These are phyloP conservation scores for Solanum virginianum DNA, from an alignment of 257 asterid genomes.

Conservation along the genomic window DNA sequence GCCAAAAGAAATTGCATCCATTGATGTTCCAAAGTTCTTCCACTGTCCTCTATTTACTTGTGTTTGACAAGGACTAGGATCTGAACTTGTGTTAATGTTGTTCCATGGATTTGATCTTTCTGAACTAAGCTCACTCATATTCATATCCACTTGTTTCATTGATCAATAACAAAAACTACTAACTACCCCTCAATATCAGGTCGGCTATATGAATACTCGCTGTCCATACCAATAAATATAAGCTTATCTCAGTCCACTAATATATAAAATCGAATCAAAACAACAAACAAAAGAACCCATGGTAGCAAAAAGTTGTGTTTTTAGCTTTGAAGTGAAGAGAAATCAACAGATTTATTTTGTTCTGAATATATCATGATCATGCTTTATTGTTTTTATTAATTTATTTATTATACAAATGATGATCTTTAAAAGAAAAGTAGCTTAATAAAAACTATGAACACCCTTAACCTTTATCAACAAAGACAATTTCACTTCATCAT, in stretches of 20 bases:
- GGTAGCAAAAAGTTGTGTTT: background rate
- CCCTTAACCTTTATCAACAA: background rate
- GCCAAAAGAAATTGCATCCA: conserved; percentile 78
- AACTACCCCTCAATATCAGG: background rate
- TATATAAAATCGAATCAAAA: background rate
- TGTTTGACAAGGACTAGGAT: conserved; percentile 33
- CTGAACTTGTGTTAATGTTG: conserved; percentile 22
- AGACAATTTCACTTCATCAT: background rate
- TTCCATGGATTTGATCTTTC: conserved; percentile 52
- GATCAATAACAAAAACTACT: background rate
- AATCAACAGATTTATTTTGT: background rate
- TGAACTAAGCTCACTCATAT: conserved; percentile 33
- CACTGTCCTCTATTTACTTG: conserved; percentile 28
- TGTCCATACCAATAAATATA: background rate
- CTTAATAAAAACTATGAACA: background rate
- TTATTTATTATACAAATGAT: background rate
- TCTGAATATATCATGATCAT: background rate
- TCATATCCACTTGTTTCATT: background rate
- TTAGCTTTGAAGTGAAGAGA: conserved; percentile 4
- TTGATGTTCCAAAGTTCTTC: conserved; percentile 62
- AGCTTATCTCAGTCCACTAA: background rate
- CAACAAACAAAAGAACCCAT: background rate
- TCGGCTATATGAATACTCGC: background rate
- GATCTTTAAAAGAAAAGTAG: background rate
- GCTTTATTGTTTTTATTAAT: background rate